These are phyloP conservation scores for Parachaetomium inaequale DNA, from an alignment of 495 filamentous ascomycete species.

Conservation along the genomic window DNA sequence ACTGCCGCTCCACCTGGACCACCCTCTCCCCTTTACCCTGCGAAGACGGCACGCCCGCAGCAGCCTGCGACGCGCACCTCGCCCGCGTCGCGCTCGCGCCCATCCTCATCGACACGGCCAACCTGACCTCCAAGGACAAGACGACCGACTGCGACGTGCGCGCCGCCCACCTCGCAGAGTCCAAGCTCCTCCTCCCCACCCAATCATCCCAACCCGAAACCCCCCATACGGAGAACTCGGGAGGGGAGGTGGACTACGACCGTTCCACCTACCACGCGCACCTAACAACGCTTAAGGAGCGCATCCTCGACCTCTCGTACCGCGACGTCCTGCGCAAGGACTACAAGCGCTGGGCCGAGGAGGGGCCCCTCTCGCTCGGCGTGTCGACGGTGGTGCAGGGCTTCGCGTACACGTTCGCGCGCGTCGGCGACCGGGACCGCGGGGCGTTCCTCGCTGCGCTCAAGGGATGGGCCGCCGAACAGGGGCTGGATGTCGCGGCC, in stretches of 20 bases:
- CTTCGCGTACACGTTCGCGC: constrained; percentile 55
- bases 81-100: constrained; percentile 75
- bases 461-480: constrained; percentile 52
- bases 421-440: constrained; percentile 44
- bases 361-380: constrained; percentile 58
- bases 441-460: constrained; percentile 33
- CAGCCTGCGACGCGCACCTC: constrained; percentile 50
- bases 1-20: constrained; percentile 59
- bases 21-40: constrained; percentile 21
- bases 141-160: constrained; percentile 65
- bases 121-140: constrained; percentile 66
- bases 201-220: too few relatives aligned
- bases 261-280: constrained; percentile 55
- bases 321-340: constrained; percentile 81
- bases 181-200: constrained; percentile 24
- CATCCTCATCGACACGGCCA: constrained; percentile 79
- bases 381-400: constrained; percentile 70
- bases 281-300: constrained; percentile 64
- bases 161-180: constrained; percentile 63
- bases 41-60: constrained; percentile 1
- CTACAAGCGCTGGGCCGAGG: constrained; percentile 88
- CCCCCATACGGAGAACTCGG: background rate
- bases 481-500: constrained; percentile 59
- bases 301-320: constrained; percentile 63
- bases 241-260: background rate